Conservation (phyloP, 208 protist genomes). For the Strigomonas galati region DNA sequence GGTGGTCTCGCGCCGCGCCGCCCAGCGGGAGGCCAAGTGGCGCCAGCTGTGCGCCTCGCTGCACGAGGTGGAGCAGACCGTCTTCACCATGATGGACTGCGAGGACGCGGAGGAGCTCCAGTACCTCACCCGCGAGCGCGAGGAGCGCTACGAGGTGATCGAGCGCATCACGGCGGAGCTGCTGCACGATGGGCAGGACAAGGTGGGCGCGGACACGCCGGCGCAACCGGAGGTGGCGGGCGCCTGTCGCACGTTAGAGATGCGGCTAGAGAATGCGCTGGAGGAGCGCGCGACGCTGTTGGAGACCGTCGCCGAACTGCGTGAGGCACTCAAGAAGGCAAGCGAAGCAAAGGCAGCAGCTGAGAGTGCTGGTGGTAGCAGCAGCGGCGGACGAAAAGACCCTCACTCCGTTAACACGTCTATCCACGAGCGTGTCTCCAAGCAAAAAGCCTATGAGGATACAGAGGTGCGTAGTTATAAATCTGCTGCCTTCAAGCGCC, state of each 20-base stretch:
- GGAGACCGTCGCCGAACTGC: slow-evolving; percentile 16
- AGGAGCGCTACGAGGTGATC: slow-evolving; percentile 36
- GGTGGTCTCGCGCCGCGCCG: slow-evolving; percentile 19
- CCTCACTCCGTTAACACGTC: neutral
- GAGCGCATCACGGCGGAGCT: slow-evolving; percentile 48
- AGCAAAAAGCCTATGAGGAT: neutral
- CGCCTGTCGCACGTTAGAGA: neutral
- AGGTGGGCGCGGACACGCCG: neutral
- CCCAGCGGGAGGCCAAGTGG: slow-evolving; percentile 52
- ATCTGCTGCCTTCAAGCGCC: neutral
- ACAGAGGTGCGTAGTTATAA: neutral
- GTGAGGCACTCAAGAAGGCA: neutral
- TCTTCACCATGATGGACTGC: slow-evolving; percentile 42
- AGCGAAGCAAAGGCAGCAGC: neutral
- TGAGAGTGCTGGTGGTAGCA: neutral
- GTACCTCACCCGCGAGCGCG: slow-evolving; percentile 25
- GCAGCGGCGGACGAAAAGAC: too few species aligned
- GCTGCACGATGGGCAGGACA: slow-evolving; percentile 5
- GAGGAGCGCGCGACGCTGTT: slow-evolving; percentile 19
- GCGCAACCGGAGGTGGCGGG: neutral
- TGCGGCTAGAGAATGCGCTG: slow-evolving; percentile 7
- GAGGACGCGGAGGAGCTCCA: slow-evolving; percentile 31
- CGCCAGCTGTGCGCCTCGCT: slow-evolving; percentile 51
- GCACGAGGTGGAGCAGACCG: slow-evolving; percentile 54
- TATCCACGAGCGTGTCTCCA: neutral